Percentiles rank a stretch among this genome's conserved stretches.
Evolutionary conservation across 2,329 filamentous ascomycete species (phyloP).

Genomic region (Fusarium piperis): DNA sequence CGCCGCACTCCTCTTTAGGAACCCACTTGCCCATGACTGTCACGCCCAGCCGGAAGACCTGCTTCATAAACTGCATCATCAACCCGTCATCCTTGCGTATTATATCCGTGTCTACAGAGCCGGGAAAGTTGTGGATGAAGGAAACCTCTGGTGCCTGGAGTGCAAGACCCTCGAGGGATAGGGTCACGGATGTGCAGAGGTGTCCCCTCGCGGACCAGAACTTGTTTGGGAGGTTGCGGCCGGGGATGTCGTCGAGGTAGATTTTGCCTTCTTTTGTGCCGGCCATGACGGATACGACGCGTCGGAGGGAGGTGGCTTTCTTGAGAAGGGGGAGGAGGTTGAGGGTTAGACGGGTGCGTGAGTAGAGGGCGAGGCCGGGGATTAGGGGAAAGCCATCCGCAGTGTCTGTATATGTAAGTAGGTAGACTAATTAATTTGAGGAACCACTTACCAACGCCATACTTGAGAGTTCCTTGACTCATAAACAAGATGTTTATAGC

Average conservation of each 20-base stretch:
- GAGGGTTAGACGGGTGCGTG: conserved; percentile 64
- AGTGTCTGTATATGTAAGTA: conserved; percentile 55
- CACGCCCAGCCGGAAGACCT: conserved; percentile 15
- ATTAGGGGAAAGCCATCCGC: conserved; percentile 65
- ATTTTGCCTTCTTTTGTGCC: conserved; percentile 34
- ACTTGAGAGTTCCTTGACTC: conserved; percentile 50
- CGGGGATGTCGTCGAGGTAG: conserved; percentile 36
- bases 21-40: conserved; percentile 19
- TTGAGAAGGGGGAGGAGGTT: conserved; percentile 66
- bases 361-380: conserved; percentile 64
- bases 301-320: conserved; percentile 21
- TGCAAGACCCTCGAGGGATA: conserved; percentile 39
- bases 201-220: conserved; percentile 34
- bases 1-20: conserved; percentile 34
- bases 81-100: conserved; percentile 33
- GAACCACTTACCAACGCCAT: conserved; percentile 26
- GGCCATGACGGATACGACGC: conserved; percentile 41
- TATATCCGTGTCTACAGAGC: conserved; percentile 41
- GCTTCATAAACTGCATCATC: conserved; percentile 28
- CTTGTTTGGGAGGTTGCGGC: conserved; percentile 24
- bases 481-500: conserved; percentile 59
- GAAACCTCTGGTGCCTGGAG: conserved; percentile 35
- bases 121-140: conserved; percentile 46
- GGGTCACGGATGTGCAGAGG: conserved; percentile 35
- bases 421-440: not conserved